A percentile compares a stretch with the other conserved stretches of the same genome.
Evolutionary conservation across 768 basidiomycete genomes (phyloP).

Genomic region (Termitomyces sp.): DNA sequence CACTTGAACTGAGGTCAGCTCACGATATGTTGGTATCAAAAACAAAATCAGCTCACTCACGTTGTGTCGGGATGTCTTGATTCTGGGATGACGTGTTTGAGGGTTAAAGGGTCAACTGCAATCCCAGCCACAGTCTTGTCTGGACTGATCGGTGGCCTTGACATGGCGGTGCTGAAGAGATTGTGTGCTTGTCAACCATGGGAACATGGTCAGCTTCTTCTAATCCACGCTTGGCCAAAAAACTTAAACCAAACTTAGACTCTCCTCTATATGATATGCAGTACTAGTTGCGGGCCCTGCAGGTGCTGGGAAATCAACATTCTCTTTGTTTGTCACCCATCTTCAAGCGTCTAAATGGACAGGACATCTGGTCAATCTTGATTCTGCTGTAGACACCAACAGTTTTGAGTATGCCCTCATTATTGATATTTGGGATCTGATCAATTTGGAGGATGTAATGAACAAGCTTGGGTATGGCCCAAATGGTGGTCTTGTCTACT

Average conservation of each 20-base stretch:
- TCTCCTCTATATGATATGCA: conserved; percentile 72
- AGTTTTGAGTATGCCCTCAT: conserved; percentile 91
- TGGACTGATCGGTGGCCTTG: conserved; percentile 73
- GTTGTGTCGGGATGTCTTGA: conserved; percentile 81
- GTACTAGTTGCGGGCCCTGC: conserved; percentile 93
- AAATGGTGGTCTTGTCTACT: conserved; percentile 95
- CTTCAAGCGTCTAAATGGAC: conserved; percentile 76
- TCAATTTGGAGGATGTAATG: conserved; percentile 96
- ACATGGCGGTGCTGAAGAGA: conserved; percentile 56
- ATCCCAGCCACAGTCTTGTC: conserved; percentile 74
- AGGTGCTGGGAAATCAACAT: conserved; percentile 96
- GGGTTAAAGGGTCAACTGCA: conserved; percentile 77
- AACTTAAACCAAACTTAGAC: too few species aligned
- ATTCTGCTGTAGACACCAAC: conserved; percentile 84
- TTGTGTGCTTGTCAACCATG: conserved; percentile 11
- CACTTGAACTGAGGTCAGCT: conserved; percentile 36
- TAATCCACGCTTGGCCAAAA: conserved; percentile 1
- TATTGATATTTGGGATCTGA: conserved; percentile 91
- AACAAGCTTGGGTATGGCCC: conserved; percentile 91
- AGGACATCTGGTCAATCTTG: conserved; percentile 93
- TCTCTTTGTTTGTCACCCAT: conserved; percentile 86
- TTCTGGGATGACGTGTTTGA: conserved; percentile 86
- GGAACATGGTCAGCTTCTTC: conserved; percentile 6
- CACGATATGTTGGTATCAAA: conserved; percentile 6
- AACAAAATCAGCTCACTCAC: conserved; percentile 41